phyloP scores from a whole-genome alignment of 2,329 filamentous ascomycete species.

The Teratosphaeriaceae sp. region DNA sequence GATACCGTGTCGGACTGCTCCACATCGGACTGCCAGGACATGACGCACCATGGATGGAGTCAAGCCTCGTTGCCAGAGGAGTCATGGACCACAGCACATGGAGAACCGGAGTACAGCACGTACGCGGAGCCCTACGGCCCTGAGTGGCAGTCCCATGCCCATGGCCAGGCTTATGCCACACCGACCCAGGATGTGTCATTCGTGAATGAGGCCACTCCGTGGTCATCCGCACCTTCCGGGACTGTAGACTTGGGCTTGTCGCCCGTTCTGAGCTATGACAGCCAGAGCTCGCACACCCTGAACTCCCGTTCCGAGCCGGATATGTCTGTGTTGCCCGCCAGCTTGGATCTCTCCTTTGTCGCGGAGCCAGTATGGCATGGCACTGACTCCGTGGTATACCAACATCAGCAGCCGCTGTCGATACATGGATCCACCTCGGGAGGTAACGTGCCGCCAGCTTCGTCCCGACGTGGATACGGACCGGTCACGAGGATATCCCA shows the following conservation, averaged over 20 bases:
- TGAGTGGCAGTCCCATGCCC: slow-evolving; percentile 12
- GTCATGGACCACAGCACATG: slow-evolving; percentile 18
- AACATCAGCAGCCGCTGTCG: slow-evolving; percentile 6
- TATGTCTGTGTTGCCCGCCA: slow-evolving; percentile 19
- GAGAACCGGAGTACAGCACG: slow-evolving; percentile 17
- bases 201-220: slow-evolving; percentile 15
- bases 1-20: slow-evolving; percentile 25
- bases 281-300: slow-evolving; percentile 28
- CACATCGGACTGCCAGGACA: slow-evolving; percentile 23
- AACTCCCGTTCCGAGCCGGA: slow-evolving; percentile 24
- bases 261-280: slow-evolving; percentile 30
- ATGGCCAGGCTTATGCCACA: slow-evolving; percentile 8
- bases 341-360: slow-evolving; percentile 24
- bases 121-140: slow-evolving; percentile 13
- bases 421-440: slow-evolving; percentile 1
- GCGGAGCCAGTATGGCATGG: slow-evolving; percentile 19
- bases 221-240: slow-evolving; percentile 19
- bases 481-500: not conserved
- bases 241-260: slow-evolving; percentile 29
- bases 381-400: slow-evolving; percentile 11
- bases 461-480: not conserved
- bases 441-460: not conserved
- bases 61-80: slow-evolving; percentile 22
- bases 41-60: slow-evolving; percentile 21
- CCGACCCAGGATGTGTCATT: not conserved